Conservation (phyloP, 306 rosid species). For the Nissolia schottii region DNA sequence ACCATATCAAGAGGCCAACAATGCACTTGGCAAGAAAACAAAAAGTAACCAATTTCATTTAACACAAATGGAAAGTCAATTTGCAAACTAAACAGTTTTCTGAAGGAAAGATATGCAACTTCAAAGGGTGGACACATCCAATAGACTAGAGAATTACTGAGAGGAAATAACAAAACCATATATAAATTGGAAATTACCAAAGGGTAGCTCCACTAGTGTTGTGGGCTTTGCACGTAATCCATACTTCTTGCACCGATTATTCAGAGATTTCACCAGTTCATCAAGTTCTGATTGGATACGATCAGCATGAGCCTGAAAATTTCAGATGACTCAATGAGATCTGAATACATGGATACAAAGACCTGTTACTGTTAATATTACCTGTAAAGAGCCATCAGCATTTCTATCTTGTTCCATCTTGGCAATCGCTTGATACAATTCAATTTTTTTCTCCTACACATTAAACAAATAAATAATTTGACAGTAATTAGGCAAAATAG, state of each 20-base stretch:
- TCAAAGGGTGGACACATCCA: background rate
- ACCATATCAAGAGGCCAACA: background rate
- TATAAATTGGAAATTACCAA: constrained; percentile 56
- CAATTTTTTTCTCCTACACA: constrained; percentile 86
- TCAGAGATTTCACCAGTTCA: constrained; percentile 74
- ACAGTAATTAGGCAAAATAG: constrained; percentile 5
- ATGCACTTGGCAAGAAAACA: background rate
- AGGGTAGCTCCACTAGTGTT: constrained; percentile 87
- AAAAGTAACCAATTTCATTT: background rate
- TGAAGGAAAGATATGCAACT: background rate
- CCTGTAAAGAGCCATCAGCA: constrained; percentile 66
- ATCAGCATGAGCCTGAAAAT: constrained; percentile 67
- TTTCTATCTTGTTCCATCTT: constrained; percentile 77
- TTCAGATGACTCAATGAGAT: constrained; percentile 25
- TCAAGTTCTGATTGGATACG: constrained; percentile 71
- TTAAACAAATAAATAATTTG: constrained; percentile 10
- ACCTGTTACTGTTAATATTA: constrained; percentile 29
- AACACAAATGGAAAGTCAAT: background rate
- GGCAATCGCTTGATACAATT: constrained; percentile 75
- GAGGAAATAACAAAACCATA: constrained; percentile 9
- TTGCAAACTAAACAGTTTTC: constrained; percentile 12
- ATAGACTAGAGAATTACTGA: constrained; percentile 4
- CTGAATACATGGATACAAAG: constrained; percentile 12
- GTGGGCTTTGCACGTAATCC: constrained; percentile 84
- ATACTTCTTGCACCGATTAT: constrained; percentile 88